phyloP scores from a whole-genome alignment of 75 land plant species.

The Adiantum capillusveneris region DNA sequence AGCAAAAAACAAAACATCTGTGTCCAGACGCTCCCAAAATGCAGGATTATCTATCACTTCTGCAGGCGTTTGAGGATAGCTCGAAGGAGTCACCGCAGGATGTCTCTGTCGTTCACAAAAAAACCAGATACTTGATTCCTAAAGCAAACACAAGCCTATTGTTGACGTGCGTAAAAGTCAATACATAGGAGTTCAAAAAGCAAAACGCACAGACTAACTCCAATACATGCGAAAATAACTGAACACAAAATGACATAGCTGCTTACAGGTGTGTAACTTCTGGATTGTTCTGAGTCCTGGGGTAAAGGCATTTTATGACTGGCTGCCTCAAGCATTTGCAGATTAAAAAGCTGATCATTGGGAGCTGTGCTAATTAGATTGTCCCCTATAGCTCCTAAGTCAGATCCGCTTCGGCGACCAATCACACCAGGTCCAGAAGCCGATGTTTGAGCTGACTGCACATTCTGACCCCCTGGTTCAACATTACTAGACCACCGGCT shows the following conservation, averaged over 20 bases:
- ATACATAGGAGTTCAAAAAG: too few relatives aligned
- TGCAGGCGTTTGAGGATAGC: slow-evolving; percentile 88
- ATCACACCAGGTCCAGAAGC: slow-evolving; percentile 66
- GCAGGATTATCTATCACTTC: slow-evolving; percentile 80
- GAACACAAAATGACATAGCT: too few relatives aligned
- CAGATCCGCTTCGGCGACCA: slow-evolving; percentile 78
- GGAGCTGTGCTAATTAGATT: slow-evolving; percentile 45
- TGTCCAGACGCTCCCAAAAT: slow-evolving; percentile 80
- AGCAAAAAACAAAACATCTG: slow-evolving; percentile 88
- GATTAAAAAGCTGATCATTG: slow-evolving; percentile 53
- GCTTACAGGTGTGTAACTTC: slow-evolving; percentile 73
- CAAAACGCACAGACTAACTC: too few relatives aligned
- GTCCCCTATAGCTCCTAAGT: slow-evolving; percentile 88
- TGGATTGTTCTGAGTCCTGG: slow-evolving; percentile 82
- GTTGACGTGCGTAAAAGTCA: too few relatives aligned
- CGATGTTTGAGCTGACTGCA: slow-evolving; percentile 46
- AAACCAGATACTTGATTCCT: too few relatives aligned
- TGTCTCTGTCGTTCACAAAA: slow-evolving; percentile 55
- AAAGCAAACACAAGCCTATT: too few relatives aligned
- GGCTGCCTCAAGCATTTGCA: slow-evolving; percentile 85
- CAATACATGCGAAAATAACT: too few relatives aligned
- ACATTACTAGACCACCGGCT: slow-evolving; percentile 55
- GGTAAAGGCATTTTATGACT: slow-evolving; percentile 73
- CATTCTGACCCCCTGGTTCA: slow-evolving; percentile 68
- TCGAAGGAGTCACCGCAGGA: slow-evolving; percentile 77